Conservation (phyloP, 1,284 basidiomycete species). For the Ustilago cynodontis region DNA sequence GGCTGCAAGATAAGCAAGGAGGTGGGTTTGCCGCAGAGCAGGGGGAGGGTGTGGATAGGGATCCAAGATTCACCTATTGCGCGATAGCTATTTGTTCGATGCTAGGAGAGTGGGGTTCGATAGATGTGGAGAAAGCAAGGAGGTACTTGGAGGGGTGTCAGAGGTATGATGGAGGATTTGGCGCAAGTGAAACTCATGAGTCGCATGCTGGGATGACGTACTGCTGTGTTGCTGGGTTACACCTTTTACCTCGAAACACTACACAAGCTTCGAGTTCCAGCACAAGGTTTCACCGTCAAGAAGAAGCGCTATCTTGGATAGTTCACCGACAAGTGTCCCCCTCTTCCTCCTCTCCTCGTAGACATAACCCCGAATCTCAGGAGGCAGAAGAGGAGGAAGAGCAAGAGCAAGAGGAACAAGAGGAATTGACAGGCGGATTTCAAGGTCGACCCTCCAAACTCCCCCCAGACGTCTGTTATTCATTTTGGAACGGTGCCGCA, state of each 20-base stretch:
- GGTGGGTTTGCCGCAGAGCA: constrained; percentile 72
- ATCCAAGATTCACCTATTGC: constrained; percentile 87
- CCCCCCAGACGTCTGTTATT: constrained; percentile 64
- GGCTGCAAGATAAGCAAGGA: constrained; percentile 45
- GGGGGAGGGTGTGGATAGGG: constrained; percentile 73
- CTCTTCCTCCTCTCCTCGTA: background rate
- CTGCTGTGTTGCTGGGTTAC: constrained; percentile 83
- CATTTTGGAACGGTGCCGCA: constrained; percentile 67
- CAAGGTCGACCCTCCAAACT: constrained; percentile 56
- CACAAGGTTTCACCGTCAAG: background rate
- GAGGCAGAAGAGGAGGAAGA: too few relatives aligned
- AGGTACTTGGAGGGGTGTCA: constrained; percentile 75
- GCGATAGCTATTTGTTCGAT: constrained; percentile 85
- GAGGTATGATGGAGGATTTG: constrained; percentile 94
- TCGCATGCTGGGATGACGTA: constrained; percentile 96
- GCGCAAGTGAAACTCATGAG: constrained; percentile 83
- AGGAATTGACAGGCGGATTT: constrained; percentile 45
- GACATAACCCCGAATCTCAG: background rate
- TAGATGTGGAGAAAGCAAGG: constrained; percentile 77
- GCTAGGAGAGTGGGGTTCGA: constrained; percentile 81
- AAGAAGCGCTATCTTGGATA: constrained; percentile 23
- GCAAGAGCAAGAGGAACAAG: too few relatives aligned
- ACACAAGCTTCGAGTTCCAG: constrained; percentile 12
- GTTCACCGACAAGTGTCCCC: constrained; percentile 36
- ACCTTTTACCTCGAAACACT: constrained; percentile 70